Evolutionary conservation across 2,329 filamentous ascomycete species (phyloP), one percentile per base, ranked within the genome.

Genomic region (Aotearoamyces nothofagi): DNA sequence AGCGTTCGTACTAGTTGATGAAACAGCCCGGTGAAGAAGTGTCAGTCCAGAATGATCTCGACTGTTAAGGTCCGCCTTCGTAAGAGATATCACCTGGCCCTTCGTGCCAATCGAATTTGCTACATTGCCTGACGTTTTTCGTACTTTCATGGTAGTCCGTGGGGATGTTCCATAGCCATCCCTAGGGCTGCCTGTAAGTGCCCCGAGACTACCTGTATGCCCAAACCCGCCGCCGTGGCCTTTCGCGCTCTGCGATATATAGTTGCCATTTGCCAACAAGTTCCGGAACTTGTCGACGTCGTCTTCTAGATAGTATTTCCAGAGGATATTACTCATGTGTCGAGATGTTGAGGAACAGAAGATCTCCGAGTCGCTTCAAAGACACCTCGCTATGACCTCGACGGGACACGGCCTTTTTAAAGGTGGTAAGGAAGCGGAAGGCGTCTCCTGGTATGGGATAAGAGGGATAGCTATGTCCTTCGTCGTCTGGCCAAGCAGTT

Each of bases 221-320:
- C 44, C 53, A 47, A 22, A 44, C 33, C 46, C 50, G 35, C 45
- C 46, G 29, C 53, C 55, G 59, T 65, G 57, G 45, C 63, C 69
- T 53, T 67, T 71, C 34, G 60, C 50, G 34, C 58, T 48, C 43
- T 69, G 68, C 38, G 62, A 43, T 46, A 47, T 45, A 42, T 63
- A 66, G 50, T 66, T 63, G 57, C 77, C 66, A 54, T 71, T 72
- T 50, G 76, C 76, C 68, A 98, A 69, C 51, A 92, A 70, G 62
- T 78, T 78, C 61, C 80, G 78, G 69, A 98, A 96, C 52, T 63
- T 74, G 54, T 92, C 86, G 73, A 93, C 79, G 73, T 98, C 84
- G 69, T 94, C 81, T 73, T 94, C 79, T 65, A 92, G 78, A 55
- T 87, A 96, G 55, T 72, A 82, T 69, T 84, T 86, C 87, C 87